phyloP scores from a whole-genome alignment of 306 rosid species.

The Hippophae rhamnoides region DNA sequence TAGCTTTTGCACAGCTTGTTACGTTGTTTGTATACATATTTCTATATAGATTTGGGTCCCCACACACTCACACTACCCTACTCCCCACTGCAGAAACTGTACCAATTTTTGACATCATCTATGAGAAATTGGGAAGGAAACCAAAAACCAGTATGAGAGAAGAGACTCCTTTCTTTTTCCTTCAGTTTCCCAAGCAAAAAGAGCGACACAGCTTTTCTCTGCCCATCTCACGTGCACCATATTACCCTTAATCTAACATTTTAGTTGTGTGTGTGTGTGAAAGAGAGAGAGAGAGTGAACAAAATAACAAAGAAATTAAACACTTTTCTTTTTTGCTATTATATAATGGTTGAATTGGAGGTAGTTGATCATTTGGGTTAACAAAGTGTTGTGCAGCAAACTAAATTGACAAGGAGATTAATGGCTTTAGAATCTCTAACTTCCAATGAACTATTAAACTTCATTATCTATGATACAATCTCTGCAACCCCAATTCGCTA shows the following conservation, averaged over 20 bases:
- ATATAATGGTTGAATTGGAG: neutral
- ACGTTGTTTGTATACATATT: slow-evolving; percentile 61
- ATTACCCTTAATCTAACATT: slow-evolving; percentile 11
- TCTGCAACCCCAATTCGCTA: slow-evolving; percentile 49
- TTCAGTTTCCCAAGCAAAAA: slow-evolving; percentile 41
- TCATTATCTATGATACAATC: slow-evolving; percentile 71
- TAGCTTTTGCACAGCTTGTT: slow-evolving; percentile 61
- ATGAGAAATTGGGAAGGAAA: slow-evolving; percentile 30
- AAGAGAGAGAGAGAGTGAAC: no score
- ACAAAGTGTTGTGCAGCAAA: no score
- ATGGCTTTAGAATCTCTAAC: slow-evolving; percentile 66
- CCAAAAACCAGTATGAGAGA: slow-evolving; percentile 25
- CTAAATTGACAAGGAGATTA: neutral
- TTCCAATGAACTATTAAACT: slow-evolving; percentile 56
- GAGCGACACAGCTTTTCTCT: slow-evolving; percentile 39
- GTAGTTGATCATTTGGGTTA: neutral
- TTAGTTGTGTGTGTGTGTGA: no score
- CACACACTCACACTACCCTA: slow-evolving; percentile 14
- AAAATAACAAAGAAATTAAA: no score
- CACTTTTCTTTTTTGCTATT: no score
- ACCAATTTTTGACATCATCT: slow-evolving; percentile 40
- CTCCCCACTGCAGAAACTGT: slow-evolving; percentile 25
- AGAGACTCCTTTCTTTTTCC: slow-evolving; percentile 17
- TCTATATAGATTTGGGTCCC: slow-evolving; percentile 83
- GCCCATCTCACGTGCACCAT: slow-evolving; percentile 51